These are phyloP conservation scores for Cladophialophora immunda DNA, from an alignment of 2,329 filamentous ascomycete genomes.

Conservation along the genomic window DNA sequence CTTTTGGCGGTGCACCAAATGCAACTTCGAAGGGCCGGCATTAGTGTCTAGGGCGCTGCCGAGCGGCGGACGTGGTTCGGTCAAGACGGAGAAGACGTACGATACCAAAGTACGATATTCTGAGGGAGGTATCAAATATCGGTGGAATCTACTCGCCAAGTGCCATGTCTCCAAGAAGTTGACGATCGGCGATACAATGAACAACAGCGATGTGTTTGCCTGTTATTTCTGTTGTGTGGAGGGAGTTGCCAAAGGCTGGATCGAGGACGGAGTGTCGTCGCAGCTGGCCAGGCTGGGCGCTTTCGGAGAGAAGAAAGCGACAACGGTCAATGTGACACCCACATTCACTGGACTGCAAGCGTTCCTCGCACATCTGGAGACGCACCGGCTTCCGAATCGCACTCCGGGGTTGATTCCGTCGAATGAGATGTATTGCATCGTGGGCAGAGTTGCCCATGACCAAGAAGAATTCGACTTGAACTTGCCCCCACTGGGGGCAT, in stretches of 20 bases:
- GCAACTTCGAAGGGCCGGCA: slow-evolving; percentile 52
- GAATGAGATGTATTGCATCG: slow-evolving; percentile 52
- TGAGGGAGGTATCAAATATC: slow-evolving; percentile 51
- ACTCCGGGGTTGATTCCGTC: slow-evolving; percentile 48
- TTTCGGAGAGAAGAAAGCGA: slow-evolving; percentile 23
- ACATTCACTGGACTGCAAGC: slow-evolving; percentile 51
- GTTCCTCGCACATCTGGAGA: slow-evolving; percentile 54
- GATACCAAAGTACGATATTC: slow-evolving; percentile 44
- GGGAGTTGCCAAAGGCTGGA: slow-evolving; percentile 42
- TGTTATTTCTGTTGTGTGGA: slow-evolving; percentile 58
- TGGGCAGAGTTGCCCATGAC: slow-evolving; percentile 49
- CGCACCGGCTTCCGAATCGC: slow-evolving; percentile 46
- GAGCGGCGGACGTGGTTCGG: slow-evolving; percentile 36
- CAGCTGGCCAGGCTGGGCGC: slow-evolving; percentile 26
- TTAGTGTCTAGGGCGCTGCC: slow-evolving; percentile 35
- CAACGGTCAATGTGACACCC: slow-evolving; percentile 38
- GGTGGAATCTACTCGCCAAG: slow-evolving; percentile 59
- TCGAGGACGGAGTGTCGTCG: slow-evolving; percentile 21
- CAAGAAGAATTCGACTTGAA: slow-evolving; percentile 59
- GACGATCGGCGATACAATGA: slow-evolving; percentile 36
- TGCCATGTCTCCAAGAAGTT: slow-evolving; percentile 51
- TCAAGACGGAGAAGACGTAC: slow-evolving; percentile 39
- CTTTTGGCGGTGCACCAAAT: slow-evolving; percentile 52
- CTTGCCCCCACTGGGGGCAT: slow-evolving; percentile 44
- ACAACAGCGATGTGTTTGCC: slow-evolving; percentile 45